Base-by-base conservation (phyloP, 495 filamentous ascomycete genomes). In the Neurospora sp. region DNA sequence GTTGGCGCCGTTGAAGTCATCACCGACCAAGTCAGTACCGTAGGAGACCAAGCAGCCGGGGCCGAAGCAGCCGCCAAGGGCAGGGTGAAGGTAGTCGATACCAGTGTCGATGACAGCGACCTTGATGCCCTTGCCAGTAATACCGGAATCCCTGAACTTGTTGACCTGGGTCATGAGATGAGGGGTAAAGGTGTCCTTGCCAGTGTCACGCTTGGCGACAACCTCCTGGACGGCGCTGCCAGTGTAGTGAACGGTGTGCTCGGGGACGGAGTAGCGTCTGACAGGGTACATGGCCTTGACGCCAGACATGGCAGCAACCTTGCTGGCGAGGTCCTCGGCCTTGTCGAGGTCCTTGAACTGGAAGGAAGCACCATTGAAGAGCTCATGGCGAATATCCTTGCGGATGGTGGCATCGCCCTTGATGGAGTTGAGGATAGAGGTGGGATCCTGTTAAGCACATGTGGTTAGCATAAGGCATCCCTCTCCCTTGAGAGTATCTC, bases 1-100 rank as follows among this genome's bases (percentile, higher is more conserved):
- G 72, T 81, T 84, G 5, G 72, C 73, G 54, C 84, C 85, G 41
- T 75, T 79, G 76, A 85, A 88, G 37, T 77, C 76, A 48, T 89
- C 87, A 7, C 87, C 87, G 10, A 88, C 86, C 69, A 88, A 79
- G 71, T 88, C 87, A 12, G 77, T 79, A 40, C 87, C 87, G 39
- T 83, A 88, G n/a, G 81, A 82, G 46, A 89, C 85, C 77, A 88
- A 77, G 76, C 86, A 89, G 40, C 84, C 86, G 5, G 80, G 73
- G 6, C 87, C 84, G 75, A 88, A 86, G 72, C 87, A 88, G 70
- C 88, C 88, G 35, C 88, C 88, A 5, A 90, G 83, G 10, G 87
- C 86, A 5, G 88, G 87, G 71, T 89, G 88, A 1, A 75, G 84
- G 74, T 88, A 90, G 76, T 90, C 88, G 74, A 86, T 84, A 69